Conservation (phyloP, 2,329 filamentous ascomycete species). For the Dendryphion nanum region DNA sequence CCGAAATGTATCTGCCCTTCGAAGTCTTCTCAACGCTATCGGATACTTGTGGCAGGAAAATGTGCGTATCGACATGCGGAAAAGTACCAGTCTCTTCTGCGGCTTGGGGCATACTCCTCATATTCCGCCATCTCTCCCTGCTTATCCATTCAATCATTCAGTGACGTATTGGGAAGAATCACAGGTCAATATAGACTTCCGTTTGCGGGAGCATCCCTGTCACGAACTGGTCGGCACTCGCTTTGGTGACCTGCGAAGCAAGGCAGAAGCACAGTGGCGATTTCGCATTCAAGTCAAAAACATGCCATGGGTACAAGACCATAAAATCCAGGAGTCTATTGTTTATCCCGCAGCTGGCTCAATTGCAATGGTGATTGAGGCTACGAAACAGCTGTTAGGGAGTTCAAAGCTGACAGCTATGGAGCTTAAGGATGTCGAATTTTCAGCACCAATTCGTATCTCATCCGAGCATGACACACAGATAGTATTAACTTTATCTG, state of each 20-base stretch:
- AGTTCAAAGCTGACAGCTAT: not conserved
- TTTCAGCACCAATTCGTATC: not conserved
- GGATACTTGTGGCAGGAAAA: not conserved
- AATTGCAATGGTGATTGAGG: conserved; percentile 26
- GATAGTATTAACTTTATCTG: not conserved
- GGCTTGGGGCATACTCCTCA: not conserved
- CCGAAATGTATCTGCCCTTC: not conserved
- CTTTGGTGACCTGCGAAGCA: conserved; percentile 16
- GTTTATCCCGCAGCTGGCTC: conserved; percentile 27
- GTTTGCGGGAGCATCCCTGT: conserved; percentile 1
- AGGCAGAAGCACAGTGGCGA: conserved; percentile 6
- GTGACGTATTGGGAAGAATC: conserved; percentile 15
- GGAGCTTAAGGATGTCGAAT: not conserved
- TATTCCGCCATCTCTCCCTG: conserved; percentile 15
- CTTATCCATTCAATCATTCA: conserved; percentile 27
- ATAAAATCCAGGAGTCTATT: conserved; percentile 7
- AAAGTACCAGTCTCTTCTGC: conserved; percentile 1
- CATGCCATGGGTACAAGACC: conserved; percentile 15
- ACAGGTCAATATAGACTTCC: conserved; percentile 1
- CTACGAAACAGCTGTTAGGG: not conserved
- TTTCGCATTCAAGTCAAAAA: conserved; percentile 13
- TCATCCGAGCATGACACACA: not conserved
- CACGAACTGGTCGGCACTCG: conserved; percentile 1
- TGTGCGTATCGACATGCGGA: not conserved
- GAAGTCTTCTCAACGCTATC: not conserved